These are phyloP conservation scores for Pulicaria dysenterica DNA, from an alignment of 129 eudicot species.

Conservation along the genomic window DNA sequence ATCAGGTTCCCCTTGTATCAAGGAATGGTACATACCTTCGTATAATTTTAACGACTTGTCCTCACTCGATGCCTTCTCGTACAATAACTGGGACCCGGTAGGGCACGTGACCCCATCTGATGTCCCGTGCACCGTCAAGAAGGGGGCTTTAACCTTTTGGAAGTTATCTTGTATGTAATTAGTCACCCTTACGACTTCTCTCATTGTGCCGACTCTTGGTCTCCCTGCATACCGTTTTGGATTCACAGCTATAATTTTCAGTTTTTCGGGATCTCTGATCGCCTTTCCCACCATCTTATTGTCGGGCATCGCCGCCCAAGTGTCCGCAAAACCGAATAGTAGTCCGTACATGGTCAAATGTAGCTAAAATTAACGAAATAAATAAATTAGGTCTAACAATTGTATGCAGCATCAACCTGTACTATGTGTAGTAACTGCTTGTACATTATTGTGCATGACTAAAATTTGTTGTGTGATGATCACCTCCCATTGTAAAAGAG, in stretches of 20 bases:
- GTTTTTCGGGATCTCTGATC: conserved; percentile 66
- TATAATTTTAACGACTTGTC: conserved; percentile 69
- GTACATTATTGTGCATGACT: no score
- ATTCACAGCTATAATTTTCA: conserved; percentile 66
- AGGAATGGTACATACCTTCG: conserved; percentile 82
- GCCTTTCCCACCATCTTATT: conserved; percentile 82
- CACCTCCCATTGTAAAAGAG: no score
- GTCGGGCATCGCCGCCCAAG: conserved; percentile 94
- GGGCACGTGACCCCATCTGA: conserved; percentile 76
- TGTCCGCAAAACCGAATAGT: conserved; percentile 79
- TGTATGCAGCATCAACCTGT: no score
- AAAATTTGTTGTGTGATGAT: no score
- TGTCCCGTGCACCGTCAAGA: conserved; percentile 73
- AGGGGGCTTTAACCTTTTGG: conserved; percentile 64
- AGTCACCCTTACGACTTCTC: conserved; percentile 62
- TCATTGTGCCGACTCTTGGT: conserved; percentile 86
- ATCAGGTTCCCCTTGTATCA: conserved; percentile 92
- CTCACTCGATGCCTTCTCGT: conserved; percentile 69
- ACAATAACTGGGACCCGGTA: conserved; percentile 64
- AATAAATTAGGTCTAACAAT: not conserved
- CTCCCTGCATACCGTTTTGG: conserved; percentile 71
- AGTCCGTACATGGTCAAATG: conserved; percentile 68
- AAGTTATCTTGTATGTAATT: conserved; percentile 72
- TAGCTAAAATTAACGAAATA: conserved; percentile 30
- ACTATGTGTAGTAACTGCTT: no score